A percentile compares a stretch with the other conserved stretches of the same genome.
phyloP scores from a whole-genome alignment of 176 grass and related monocot species.

The Lolium rigidum region DNA sequence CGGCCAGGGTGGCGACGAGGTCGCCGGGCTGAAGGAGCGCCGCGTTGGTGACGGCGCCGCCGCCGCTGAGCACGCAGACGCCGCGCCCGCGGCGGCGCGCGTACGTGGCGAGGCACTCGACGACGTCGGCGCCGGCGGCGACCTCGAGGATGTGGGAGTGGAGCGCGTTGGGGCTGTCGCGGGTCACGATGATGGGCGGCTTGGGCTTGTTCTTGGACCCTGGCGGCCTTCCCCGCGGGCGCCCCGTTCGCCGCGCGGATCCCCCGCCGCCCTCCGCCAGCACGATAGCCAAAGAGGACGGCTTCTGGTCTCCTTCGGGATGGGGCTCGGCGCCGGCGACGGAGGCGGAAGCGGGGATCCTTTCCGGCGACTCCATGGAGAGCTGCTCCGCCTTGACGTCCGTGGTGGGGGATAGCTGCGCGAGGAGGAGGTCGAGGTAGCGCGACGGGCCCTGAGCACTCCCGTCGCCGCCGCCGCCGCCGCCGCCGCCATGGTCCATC shows the following conservation, averaged over 20 bases:
- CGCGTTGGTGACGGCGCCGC: conserved; percentile 70
- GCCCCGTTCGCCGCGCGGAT: conserved; percentile 46
- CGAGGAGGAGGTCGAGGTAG: conserved; percentile 77
- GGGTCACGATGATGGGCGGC: conserved; percentile 84
- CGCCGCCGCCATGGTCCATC: conserved; percentile 46
- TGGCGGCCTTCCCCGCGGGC: conserved; percentile 68
- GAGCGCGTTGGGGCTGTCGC: conserved; percentile 84
- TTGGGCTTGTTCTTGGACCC: conserved; percentile 96
- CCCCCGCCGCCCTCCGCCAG: conserved; percentile 25
- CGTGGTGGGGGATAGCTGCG: conserved; percentile 30
- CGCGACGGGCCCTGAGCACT: conserved; percentile 40
- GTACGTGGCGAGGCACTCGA: conserved; percentile 77
- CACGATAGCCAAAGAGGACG: conserved; percentile 51
- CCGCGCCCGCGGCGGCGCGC: conserved; percentile 78
- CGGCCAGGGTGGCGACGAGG: conserved; percentile 74
- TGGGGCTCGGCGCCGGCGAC: not conserved
- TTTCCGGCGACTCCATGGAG: conserved; percentile 44
- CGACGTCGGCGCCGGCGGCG: conserved; percentile 71
- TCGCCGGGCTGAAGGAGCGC: conserved; percentile 86
- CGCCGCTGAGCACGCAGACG: conserved; percentile 83
- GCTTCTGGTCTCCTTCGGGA: conserved; percentile 42
- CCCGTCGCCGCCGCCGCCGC: not conserved
- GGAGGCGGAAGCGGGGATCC: not conserved
- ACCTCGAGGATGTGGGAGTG: conserved; percentile 92
- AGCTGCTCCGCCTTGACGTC: conserved; percentile 62